A percentile compares a stretch with the other conserved stretches of the same genome.
These are phyloP conservation scores for Mortierella sp. DNA, from an alignment of 371 early-diverging fungal species.

Conservation along the genomic window DNA sequence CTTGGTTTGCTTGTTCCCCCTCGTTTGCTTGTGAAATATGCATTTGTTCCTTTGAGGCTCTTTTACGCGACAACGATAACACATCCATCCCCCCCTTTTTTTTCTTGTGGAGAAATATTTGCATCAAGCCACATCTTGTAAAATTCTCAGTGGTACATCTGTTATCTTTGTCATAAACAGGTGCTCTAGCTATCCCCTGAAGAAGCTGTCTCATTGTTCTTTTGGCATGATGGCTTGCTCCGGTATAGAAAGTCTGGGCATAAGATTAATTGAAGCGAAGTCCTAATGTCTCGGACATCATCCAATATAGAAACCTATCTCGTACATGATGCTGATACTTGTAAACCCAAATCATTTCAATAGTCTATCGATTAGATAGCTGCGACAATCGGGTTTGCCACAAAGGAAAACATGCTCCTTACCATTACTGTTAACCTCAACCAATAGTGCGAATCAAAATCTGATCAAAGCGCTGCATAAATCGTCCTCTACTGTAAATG, in stretches of 20 bases:
- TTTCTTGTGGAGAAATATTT: not conserved
- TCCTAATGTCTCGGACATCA: not conserved
- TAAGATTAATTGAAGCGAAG: not conserved
- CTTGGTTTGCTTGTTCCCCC: no score
- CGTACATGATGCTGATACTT: not conserved
- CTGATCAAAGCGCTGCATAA: no score
- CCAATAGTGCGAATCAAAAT: no score
- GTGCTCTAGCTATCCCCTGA: not conserved
- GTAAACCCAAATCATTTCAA: no score
- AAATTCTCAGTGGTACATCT: not conserved
- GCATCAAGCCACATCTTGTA: not conserved
- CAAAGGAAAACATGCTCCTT: no score
- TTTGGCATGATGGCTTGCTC: slow-evolving; percentile 3
- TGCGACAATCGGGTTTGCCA: no score
- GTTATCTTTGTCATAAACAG: slow-evolving; percentile 2
- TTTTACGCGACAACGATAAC: not conserved
- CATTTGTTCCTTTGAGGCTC: not conserved
- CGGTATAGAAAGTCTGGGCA: not conserved
- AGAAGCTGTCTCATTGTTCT: not conserved
- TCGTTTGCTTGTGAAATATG: no score
- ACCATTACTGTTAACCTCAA: no score
- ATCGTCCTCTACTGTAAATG: no score
- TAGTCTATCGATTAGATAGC: no score
- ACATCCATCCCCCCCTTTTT: not conserved
- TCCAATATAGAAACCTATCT: not conserved